A percentile compares a stretch with the other conserved stretches of the same genome.
Conservation (phyloP, 2,329 filamentous ascomycete genomes). For the Pezicula carpinea region DNA sequence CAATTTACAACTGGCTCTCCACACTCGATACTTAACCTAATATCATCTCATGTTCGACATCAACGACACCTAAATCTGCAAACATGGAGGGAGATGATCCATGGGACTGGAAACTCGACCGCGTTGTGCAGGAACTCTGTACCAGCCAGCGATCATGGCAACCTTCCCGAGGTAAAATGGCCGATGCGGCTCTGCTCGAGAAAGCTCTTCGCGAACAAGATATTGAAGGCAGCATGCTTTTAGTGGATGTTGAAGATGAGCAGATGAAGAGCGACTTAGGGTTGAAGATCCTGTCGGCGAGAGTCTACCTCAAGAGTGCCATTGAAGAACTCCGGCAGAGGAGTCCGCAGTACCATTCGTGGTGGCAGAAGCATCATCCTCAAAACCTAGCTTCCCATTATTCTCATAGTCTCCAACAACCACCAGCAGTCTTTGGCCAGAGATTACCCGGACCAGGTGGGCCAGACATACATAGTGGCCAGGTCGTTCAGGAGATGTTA, state of each 20-base stretch:
- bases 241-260: slow-evolving; percentile 18
- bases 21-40: slow-evolving; percentile 10
- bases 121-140: slow-evolving; percentile 64
- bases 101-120: slow-evolving; percentile 66
- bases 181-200: slow-evolving; percentile 49
- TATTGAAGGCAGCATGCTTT: slow-evolving; percentile 33
- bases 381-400: slow-evolving; percentile 1
- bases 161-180: slow-evolving; percentile 35
- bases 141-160: slow-evolving; percentile 45
- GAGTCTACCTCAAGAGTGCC: slow-evolving; percentile 43
- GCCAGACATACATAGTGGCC: neutral
- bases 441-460: neutral
- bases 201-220: slow-evolving; percentile 53
- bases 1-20: neutral
- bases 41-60: slow-evolving; percentile 3
- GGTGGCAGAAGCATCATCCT: neutral
- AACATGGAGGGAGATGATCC: slow-evolving; percentile 53
- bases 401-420: neutral
- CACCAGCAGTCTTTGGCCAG: neutral
- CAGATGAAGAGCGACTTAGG: slow-evolving; percentile 21
- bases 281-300: slow-evolving; percentile 17
- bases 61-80: slow-evolving; percentile 10
- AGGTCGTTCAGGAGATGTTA: neutral
- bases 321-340: slow-evolving; percentile 49
- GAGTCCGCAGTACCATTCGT: slow-evolving; percentile 44